Base-by-base conservation (phyloP, 768 basidiomycete species). In the Psilocybe cubensis region DNA sequence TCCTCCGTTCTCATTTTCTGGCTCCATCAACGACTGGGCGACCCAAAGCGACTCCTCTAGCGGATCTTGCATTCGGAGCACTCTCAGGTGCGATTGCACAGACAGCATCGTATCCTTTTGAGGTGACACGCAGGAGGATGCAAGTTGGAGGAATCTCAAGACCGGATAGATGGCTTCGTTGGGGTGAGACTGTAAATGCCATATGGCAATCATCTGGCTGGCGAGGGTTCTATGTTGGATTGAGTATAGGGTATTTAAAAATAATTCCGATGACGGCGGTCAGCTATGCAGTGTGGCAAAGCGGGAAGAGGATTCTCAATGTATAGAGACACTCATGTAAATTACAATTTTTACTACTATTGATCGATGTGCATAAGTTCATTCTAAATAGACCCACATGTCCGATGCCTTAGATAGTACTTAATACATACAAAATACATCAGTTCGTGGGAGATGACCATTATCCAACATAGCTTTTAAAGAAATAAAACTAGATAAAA, bases 251-350 rank as follows among this genome's bases (percentile, higher is more conserved):
- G 2, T 97, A 93, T 74, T 65, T 98, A 53, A 98, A 98, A 79
- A 86, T 96, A 40, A 84, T 97, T 56, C 96, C 96, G 11, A 96
- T 98, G 95, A 96, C 89, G 21, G 93, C 94, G 56, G 89, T 96
- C 54, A 92, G 90, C 70, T 96, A 88, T 66, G 80, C 92, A 9
- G 89, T 89, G n/a, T 97, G 95, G 95, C 91, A 95, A 70, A 77
- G 84, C 58, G 80, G 84, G 66, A 91, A 91, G 74, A 74, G 85
- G 44, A 47, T 87, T 21, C 71, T 80, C 44, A 67, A 74, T 66
- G 77, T 78, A 54, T 79, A 72, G 54, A 72, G 58, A 38, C 35
- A 38, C 12, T 38, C 49, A 41, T 56, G 38, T 43, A 41, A 43
- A 29, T 41, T 53, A 28, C 8, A 21, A 51, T n/a, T 23, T 23